Evolutionary conservation across 306 rosid genomes (phyloP), one percentile per base, ranked within the genome.

Genomic region (Sphenostylis stenocarpa): DNA sequence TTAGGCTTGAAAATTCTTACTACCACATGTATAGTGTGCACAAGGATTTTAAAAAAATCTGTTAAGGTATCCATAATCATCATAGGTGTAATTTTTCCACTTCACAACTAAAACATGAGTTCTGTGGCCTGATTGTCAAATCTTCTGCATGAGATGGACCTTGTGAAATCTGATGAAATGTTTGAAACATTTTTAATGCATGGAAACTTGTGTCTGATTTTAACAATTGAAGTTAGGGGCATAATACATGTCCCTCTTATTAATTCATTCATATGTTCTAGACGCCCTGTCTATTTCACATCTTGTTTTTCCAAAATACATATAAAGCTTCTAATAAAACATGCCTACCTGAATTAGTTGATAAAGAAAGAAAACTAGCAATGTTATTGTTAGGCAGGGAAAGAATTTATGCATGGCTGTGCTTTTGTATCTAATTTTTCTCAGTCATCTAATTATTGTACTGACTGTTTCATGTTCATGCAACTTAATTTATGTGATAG

Each of bases 401-500:
- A 14, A 61, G 67, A 38, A 6, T 31, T 75, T 77, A 34, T 45
- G 55, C 63, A 72, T 72, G 44, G 28, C 44, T 26, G 28, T 51
- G 57, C 9, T 19, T 61, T 55, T 41, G 55, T 61, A 45, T 45
- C 13, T 62, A 38, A 31, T 31, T 3, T 2, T 31, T 55, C 11
- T 3, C 19, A 21, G 34, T 81, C 43, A 56, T 77, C 74, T 9
- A 48, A 47, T 57, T 19, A 58, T 36, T 36, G 10, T 61, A 47
- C 88, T 81, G 76, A 78, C 82, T 70, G 36, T 41, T 79, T 79
- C 47, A 3, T 75, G 73, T 78, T 70, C 60, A 80, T 91, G 52
- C 76, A 79, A 69, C 47, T 61, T 57, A 53, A 81, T 72, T 60
- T 64, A 67, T 51, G 73, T 78, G 71, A 76, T 73, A 95, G 98